These are phyloP conservation scores for Lenzites betulinus DNA, from an alignment of 768 basidiomycete species.

Conservation along the genomic window DNA sequence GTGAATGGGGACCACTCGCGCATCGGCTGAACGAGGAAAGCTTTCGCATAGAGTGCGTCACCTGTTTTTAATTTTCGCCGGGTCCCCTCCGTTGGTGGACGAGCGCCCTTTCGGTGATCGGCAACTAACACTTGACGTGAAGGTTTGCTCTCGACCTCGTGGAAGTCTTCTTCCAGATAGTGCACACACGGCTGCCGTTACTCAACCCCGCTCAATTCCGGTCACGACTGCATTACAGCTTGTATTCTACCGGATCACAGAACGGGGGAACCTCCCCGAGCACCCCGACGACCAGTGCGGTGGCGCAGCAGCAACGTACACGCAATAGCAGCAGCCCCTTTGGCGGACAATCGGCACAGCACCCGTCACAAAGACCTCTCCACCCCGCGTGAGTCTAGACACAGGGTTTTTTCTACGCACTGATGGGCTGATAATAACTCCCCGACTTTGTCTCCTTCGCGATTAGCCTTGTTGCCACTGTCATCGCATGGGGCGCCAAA, in stretches of 20 bases:
- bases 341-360: slow-evolving; percentile 18
- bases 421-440: slow-evolving; percentile 1
- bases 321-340: slow-evolving; percentile 19
- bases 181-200: slow-evolving; percentile 85
- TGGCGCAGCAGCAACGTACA: slow-evolving; percentile 17
- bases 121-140: slow-evolving; percentile 23
- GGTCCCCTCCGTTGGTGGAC: background rate
- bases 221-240: slow-evolving; percentile 53
- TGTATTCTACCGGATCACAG: slow-evolving; percentile 26
- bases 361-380: slow-evolving; percentile 21
- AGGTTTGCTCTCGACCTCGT: slow-evolving; percentile 93
- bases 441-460: slow-evolving; percentile 15
- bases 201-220: slow-evolving; percentile 85
- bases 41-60: slow-evolving; percentile 82
- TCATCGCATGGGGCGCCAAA: slow-evolving; percentile 90
- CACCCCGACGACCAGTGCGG: slow-evolving; percentile 19
- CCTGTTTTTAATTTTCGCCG: background rate
- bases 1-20: slow-evolving; percentile 77
- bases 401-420: background rate
- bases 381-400: slow-evolving; percentile 31
- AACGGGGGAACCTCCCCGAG: slow-evolving; percentile 25
- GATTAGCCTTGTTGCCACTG: slow-evolving; percentile 72
- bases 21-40: slow-evolving; percentile 68
- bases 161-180: slow-evolving; percentile 93
- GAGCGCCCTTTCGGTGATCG: slow-evolving; percentile 17